phyloP scores from a whole-genome alignment of 805 yeast genomes.

The Scheffersomyces spartinae region DNA sequence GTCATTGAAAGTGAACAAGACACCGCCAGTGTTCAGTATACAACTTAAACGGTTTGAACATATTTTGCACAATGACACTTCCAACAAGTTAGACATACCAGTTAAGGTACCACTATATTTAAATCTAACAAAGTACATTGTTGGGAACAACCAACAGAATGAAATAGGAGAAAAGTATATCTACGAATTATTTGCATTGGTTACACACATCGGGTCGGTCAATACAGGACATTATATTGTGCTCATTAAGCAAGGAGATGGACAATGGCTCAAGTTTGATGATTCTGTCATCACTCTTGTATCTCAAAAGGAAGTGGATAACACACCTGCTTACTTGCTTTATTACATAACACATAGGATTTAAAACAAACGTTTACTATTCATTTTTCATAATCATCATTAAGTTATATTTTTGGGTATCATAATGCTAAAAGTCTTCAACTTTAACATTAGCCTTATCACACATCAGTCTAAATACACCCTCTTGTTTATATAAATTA shows the following conservation, averaged over 20 bases:
- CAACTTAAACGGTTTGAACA: slow-evolving; percentile 80
- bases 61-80: slow-evolving; percentile 29
- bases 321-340: slow-evolving; percentile 69
- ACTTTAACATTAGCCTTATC: slow-evolving; percentile 22
- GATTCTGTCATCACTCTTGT: slow-evolving; percentile 72
- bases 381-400: no score
- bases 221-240: slow-evolving; percentile 94
- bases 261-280: slow-evolving; percentile 85
- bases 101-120: slow-evolving; percentile 64
- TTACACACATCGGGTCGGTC: slow-evolving; percentile 85
- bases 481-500: slow-evolving; percentile 14
- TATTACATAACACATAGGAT: slow-evolving; percentile 49
- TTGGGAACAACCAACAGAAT: slow-evolving; percentile 4
- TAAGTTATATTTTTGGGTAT: no score
- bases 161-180: slow-evolving; percentile 24
- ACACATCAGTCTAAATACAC: slow-evolving; percentile 24
- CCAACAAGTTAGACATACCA: slow-evolving; percentile 65
- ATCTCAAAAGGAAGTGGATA: slow-evolving; percentile 50
- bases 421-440: slow-evolving; percentile 19
- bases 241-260: slow-evolving; percentile 56
- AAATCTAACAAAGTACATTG: slow-evolving; percentile 52
- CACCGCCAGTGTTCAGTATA: slow-evolving; percentile 71
- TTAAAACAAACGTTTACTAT: no score
- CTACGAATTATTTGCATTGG: slow-evolving; percentile 78
- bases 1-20: slow-evolving; percentile 50